These are phyloP conservation scores for Leccinum huronense DNA, from an alignment of 1,284 basidiomycete genomes.

Conservation along the genomic window DNA sequence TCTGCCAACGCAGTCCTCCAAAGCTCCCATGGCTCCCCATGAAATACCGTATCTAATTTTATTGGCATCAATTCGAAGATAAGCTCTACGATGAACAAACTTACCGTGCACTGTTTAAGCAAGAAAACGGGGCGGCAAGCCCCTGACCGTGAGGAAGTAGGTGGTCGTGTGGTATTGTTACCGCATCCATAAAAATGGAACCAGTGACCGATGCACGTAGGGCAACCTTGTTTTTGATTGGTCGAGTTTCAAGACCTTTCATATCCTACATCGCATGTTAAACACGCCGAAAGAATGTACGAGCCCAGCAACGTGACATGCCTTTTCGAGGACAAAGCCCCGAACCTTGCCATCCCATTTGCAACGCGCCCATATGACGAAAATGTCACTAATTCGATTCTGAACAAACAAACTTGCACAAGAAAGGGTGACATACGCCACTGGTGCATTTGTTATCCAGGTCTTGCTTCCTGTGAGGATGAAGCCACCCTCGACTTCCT, in stretches of 20 bases:
- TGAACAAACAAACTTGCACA: slow-evolving; percentile 4
- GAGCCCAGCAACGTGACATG: slow-evolving; percentile 1
- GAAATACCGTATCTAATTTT: slow-evolving; percentile 75
- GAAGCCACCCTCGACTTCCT: slow-evolving; percentile 83
- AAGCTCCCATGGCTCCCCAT: slow-evolving; percentile 92
- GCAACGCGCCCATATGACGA: slow-evolving; percentile 93
- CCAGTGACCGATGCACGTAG: slow-evolving; percentile 90
- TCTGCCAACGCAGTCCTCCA: slow-evolving; percentile 86
- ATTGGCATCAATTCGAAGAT: slow-evolving; percentile 1
- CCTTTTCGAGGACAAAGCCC: slow-evolving; percentile 93
- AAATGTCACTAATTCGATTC: slow-evolving; percentile 60
- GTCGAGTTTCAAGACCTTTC: slow-evolving; percentile 81
- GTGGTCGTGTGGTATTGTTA: slow-evolving; percentile 66
- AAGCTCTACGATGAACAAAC: slow-evolving; percentile 11
- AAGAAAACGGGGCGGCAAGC: slow-evolving; percentile 84
- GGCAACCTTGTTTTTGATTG: slow-evolving; percentile 92
- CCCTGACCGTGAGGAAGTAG: slow-evolving; percentile 77
- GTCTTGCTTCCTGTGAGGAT: slow-evolving; percentile 91
- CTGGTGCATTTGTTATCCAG: slow-evolving; percentile 92
- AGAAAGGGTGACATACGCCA: slow-evolving; percentile 57
- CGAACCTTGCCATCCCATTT: slow-evolving; percentile 92
- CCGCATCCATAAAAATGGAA: slow-evolving; percentile 90
- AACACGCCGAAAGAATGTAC: not conserved
- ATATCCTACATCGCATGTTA: slow-evolving; percentile 52
- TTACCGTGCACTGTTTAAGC: slow-evolving; percentile 84